Percentiles rank a stretch among this genome's conserved stretches.
Evolutionary conservation across 768 basidiomycete species (phyloP).

Genomic region (Auricularia auricula-judae): DNA sequence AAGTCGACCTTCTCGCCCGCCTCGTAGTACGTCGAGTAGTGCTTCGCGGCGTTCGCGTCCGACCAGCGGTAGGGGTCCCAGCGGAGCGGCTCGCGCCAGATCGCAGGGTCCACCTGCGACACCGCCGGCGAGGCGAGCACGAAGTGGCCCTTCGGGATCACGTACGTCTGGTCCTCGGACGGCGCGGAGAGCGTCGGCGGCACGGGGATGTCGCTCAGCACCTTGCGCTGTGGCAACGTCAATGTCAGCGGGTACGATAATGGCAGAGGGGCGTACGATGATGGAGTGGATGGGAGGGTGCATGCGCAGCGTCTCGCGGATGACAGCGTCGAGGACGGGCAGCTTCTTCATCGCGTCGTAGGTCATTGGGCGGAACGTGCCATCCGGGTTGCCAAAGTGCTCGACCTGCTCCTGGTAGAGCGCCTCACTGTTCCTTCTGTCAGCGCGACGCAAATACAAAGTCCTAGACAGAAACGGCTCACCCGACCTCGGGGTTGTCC

Average conservation of each 20-base stretch:
- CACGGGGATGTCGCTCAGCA: slow-evolving; percentile 74
- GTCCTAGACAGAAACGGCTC: slow-evolving; percentile 19
- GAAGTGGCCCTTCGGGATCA: slow-evolving; percentile 83
- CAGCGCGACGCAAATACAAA: neutral
- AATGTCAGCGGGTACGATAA: neutral
- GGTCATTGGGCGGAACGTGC: slow-evolving; percentile 65
- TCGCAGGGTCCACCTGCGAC: slow-evolving; percentile 71
- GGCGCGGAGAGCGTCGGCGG: slow-evolving; percentile 74
- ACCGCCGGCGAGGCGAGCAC: slow-evolving; percentile 84
- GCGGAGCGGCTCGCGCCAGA: slow-evolving; percentile 61
- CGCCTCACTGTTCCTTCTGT: slow-evolving; percentile 41
- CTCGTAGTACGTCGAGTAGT: slow-evolving; percentile 55
- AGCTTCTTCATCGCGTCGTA: slow-evolving; percentile 80
- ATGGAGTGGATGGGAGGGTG: slow-evolving; percentile 96
- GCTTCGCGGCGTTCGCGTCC: slow-evolving; percentile 63
- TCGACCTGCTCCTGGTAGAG: slow-evolving; percentile 86
- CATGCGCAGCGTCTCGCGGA: slow-evolving; percentile 86
- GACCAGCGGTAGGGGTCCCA: slow-evolving; percentile 85
- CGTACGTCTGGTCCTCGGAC: slow-evolving; percentile 58
- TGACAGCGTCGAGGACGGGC: slow-evolving; percentile 75
- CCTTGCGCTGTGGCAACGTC: slow-evolving; percentile 48
- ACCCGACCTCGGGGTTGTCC: slow-evolving; percentile 62
- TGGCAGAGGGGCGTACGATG: slow-evolving; percentile 25
- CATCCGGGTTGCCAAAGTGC: slow-evolving; percentile 58
- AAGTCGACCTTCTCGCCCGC: slow-evolving; percentile 87